phyloP scores from a whole-genome alignment of 495 filamentous ascomycete genomes.

The Emericellopsis terricola region DNA sequence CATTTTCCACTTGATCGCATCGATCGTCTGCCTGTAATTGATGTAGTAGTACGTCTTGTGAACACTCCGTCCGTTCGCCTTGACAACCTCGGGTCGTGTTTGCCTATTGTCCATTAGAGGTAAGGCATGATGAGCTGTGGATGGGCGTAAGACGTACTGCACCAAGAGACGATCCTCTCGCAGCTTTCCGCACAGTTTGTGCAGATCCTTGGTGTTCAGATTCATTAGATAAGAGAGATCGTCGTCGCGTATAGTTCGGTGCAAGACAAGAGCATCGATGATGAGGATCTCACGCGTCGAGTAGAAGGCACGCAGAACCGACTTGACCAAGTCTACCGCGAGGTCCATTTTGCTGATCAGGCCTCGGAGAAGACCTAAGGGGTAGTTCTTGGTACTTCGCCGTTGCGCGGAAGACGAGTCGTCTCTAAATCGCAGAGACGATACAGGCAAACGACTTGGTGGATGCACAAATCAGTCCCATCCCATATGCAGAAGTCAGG shows the following conservation, averaged over 20 bases:
- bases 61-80: neutral
- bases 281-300: constrained; percentile 75
- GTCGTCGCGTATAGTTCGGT: constrained; percentile 73
- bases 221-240: constrained; percentile 74
- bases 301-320: constrained; percentile 82
- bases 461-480: no score
- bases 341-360: neutral
- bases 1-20: constrained; percentile 90
- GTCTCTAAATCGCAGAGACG: no score
- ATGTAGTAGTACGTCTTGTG: constrained; percentile 82
- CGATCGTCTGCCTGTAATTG: constrained; percentile 82
- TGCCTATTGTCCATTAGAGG: constrained; percentile 34
- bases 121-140: neutral
- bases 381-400: no score
- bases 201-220: constrained; percentile 74
- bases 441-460: no score
- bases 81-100: constrained; percentile 31
- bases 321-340: constrained; percentile 50
- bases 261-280: constrained; percentile 80
- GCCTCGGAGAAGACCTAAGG: no score
- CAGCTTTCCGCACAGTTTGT: constrained; percentile 67
- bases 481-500: no score
- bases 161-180: constrained; percentile 71
- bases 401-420: no score
- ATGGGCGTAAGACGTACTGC: constrained; percentile 35